phyloP scores from a whole-genome alignment of 2,329 filamentous ascomycete species.

The Cryphonectria japonica region DNA sequence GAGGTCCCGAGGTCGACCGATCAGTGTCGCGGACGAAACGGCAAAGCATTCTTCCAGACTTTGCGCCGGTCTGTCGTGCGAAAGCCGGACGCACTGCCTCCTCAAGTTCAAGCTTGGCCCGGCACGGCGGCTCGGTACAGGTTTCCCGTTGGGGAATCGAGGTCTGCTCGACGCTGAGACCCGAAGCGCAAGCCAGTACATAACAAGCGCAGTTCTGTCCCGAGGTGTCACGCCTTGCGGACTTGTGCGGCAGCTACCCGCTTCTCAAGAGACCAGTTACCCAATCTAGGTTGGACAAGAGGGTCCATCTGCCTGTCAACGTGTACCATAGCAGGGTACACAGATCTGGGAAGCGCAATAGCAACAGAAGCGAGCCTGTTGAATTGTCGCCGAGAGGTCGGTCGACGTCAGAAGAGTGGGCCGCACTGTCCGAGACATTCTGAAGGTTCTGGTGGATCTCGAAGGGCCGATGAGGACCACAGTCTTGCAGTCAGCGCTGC shows the following conservation, averaged over 20 bases:
- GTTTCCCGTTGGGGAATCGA: not conserved
- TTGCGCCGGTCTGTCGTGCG: not conserved
- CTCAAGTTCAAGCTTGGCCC: not conserved
- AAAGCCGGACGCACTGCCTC: not conserved
- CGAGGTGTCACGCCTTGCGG: not conserved
- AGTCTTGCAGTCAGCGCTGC: not conserved
- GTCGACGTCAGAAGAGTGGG: constrained; percentile 1
- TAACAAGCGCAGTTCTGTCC: not conserved
- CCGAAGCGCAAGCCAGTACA: not conserved
- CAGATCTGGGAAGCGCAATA: not conserved
- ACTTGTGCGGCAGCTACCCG: not conserved
- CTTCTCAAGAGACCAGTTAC: not conserved
- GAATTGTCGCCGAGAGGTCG: not conserved
- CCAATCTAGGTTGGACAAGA: not conserved
- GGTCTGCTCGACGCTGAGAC: not conserved
- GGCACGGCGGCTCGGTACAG: not conserved
- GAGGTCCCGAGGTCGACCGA: not conserved
- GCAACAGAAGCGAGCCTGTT: not conserved
- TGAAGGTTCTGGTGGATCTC: not conserved
- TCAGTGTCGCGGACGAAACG: not conserved
- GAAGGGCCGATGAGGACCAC: not conserved
- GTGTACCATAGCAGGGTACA: not conserved
- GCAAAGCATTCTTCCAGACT: not conserved
- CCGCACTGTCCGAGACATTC: not conserved
- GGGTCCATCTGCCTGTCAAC: not conserved